A percentile compares a stretch with the other conserved stretches of the same genome.
These are phyloP conservation scores for Penicillium griseofulvum DNA, from an alignment of 2,329 filamentous ascomycete genomes.

Conservation along the genomic window DNA sequence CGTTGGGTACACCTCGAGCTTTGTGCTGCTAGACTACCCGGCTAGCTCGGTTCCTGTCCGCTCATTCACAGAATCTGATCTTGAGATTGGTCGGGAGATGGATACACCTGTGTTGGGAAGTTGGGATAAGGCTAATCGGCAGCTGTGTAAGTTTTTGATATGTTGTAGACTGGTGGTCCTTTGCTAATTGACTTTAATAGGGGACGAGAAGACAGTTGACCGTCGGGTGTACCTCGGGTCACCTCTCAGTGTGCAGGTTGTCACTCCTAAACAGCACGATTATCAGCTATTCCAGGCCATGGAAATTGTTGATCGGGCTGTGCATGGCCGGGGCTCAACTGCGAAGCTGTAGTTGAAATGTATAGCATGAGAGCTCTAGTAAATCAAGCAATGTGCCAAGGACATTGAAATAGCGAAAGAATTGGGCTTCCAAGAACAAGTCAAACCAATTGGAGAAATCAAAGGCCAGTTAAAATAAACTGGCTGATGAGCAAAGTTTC, in stretches of 20 bases:
- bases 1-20: constrained; percentile 60
- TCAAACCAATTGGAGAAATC: not conserved
- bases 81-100: constrained; percentile 50
- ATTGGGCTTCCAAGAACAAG: too few relatives aligned
- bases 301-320: constrained; percentile 49
- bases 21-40: constrained; percentile 63
- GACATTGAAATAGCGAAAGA: too few relatives aligned
- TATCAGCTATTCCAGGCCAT: constrained; percentile 54
- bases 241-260: constrained; percentile 56
- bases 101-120: constrained; percentile 43
- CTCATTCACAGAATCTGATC: constrained; percentile 49
- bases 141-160: constrained; percentile 50
- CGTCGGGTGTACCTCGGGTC: constrained; percentile 55
- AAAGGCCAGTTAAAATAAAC: too few relatives aligned
- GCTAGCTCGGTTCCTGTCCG: constrained; percentile 58
- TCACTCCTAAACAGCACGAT: constrained; percentile 56
- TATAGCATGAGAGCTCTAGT: not conserved
- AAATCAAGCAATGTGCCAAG: not conserved
- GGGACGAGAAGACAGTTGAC: constrained; percentile 51
- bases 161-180: not conserved
- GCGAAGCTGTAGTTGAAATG: constrained; percentile 22
- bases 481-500: not conserved
- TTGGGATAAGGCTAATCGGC: constrained; percentile 61
- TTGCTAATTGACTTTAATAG: constrained; percentile 22
- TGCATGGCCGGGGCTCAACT: constrained; percentile 18